Conservation (phyloP, 352 stramenopile species). For the Pythium chondricola region DNA sequence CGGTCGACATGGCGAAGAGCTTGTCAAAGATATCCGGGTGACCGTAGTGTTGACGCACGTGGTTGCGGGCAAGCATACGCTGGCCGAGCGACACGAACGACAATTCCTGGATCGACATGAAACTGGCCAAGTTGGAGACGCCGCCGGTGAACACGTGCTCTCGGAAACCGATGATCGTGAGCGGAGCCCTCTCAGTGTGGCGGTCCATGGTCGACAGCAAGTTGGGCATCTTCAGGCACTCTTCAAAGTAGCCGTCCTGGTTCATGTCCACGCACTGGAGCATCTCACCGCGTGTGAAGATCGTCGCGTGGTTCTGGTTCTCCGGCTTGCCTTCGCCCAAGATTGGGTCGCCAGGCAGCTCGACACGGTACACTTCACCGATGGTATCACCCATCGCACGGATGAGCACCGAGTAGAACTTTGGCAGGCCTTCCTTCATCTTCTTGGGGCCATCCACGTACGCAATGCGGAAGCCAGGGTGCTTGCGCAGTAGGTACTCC, state of each 20-base stretch:
- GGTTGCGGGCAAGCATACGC: slow-evolving; percentile 63
- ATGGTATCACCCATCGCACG: slow-evolving; percentile 59
- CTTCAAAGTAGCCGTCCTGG: slow-evolving; percentile 79
- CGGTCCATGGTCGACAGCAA: slow-evolving; percentile 70
- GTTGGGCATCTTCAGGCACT: slow-evolving; percentile 76
- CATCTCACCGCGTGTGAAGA: slow-evolving; percentile 79
- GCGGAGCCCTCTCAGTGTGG: slow-evolving; percentile 48
- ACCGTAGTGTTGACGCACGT: slow-evolving; percentile 78
- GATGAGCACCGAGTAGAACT: slow-evolving; percentile 78
- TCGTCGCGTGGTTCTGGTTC: slow-evolving; percentile 85
- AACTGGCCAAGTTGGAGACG: slow-evolving; percentile 76
- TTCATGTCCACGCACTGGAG: slow-evolving; percentile 89
- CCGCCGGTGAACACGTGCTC: slow-evolving; percentile 80
- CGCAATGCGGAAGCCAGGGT: slow-evolving; percentile 62
- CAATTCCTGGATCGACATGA: slow-evolving; percentile 82
- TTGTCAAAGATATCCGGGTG: slow-evolving; percentile 86
- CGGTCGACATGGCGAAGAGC: slow-evolving; percentile 72
- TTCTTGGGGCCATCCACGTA: slow-evolving; percentile 85
- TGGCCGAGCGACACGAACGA: slow-evolving; percentile 77
- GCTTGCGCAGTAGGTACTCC: slow-evolving; percentile 71
- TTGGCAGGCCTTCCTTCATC: slow-evolving; percentile 75
- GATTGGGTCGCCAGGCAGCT: slow-evolving; percentile 73
- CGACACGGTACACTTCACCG: slow-evolving; percentile 72
- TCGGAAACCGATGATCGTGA: slow-evolving; percentile 81
- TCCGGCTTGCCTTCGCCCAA: slow-evolving; percentile 83